phyloP scores from a whole-genome alignment of 768 basidiomycete species.

The Phanerochaete sordida region DNA sequence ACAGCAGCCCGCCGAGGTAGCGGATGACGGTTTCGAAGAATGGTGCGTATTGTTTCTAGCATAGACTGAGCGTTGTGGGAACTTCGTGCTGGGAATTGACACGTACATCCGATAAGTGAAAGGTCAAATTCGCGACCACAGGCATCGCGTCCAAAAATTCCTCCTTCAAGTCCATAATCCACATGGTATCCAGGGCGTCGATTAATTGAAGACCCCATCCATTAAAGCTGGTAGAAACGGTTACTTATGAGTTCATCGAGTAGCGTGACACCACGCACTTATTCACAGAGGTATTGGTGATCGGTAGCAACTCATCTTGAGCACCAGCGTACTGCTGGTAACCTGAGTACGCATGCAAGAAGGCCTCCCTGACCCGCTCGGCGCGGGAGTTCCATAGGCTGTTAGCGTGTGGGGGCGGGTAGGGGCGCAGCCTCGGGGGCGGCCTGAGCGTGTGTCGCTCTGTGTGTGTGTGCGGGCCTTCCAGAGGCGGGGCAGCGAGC shows the following conservation, averaged over 20 bases:
- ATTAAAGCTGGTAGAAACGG: constrained; percentile 52
- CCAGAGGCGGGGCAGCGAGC: constrained; percentile 5
- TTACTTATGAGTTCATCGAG: background rate
- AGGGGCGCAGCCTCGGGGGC: background rate
- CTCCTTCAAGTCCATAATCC: constrained; percentile 70
- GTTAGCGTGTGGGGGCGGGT: background rate
- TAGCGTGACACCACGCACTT: constrained; percentile 40
- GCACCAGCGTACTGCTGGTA: constrained; percentile 62
- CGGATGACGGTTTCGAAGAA: constrained; percentile 83
- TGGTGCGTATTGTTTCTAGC: constrained; percentile 36
- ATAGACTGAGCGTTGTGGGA: constrained; percentile 27
- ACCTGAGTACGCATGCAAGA: constrained; percentile 63
- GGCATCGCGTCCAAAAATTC: constrained; percentile 67
- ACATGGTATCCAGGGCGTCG: constrained; percentile 84
- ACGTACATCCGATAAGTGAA: constrained; percentile 31
- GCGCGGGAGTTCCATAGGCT: constrained; percentile 49
- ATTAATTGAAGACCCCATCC: constrained; percentile 77
- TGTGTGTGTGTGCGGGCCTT: background rate
- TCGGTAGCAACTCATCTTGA: constrained; percentile 58
- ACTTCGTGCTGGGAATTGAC: constrained; percentile 10
- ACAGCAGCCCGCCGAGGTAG: constrained; percentile 83
- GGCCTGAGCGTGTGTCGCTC: background rate
- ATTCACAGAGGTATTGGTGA: constrained; percentile 42
- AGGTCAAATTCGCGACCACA: constrained; percentile 46
- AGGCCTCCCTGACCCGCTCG: constrained; percentile 54